These are phyloP conservation scores for Aurantiochytrium sp. DNA, from an alignment of 108 stramenopile species.

Conservation along the genomic window DNA sequence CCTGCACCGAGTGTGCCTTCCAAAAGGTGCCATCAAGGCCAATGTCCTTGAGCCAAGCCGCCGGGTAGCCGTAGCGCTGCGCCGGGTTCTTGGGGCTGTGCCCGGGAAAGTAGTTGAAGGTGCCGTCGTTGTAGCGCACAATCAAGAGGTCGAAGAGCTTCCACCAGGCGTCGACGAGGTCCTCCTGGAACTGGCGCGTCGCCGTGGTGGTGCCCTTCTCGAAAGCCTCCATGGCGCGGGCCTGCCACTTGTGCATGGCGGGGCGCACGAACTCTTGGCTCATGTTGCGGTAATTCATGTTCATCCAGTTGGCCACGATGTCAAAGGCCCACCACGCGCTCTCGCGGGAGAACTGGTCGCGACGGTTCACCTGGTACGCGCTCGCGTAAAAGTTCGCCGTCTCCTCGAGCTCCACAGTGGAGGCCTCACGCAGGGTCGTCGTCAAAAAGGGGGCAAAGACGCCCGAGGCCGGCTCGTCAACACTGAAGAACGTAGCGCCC, in stretches of 20 bases:
- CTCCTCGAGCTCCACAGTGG: neutral
- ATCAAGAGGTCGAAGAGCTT: neutral
- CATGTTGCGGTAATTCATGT: slow-evolving; percentile 25
- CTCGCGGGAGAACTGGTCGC: neutral
- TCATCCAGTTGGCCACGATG: slow-evolving; percentile 11
- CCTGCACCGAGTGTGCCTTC: slow-evolving; percentile 21
- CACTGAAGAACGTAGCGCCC: neutral
- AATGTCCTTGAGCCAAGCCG: slow-evolving; percentile 24
- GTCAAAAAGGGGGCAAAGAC: slow-evolving; percentile 12
- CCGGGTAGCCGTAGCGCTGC: neutral
- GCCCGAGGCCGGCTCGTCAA: slow-evolving; percentile 4
- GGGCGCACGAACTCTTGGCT: neutral
- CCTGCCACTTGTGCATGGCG: neutral
- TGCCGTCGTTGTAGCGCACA: slow-evolving; percentile 18
- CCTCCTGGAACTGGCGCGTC: neutral
- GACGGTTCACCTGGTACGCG: neutral
- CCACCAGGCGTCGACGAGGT: slow-evolving; percentile 1
- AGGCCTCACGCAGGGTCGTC: neutral
- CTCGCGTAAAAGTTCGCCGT: neutral
- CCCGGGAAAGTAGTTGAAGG: slow-evolving; percentile 2
- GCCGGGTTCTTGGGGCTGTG: neutral
- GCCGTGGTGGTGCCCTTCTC: slow-evolving; percentile 22
- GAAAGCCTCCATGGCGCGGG: neutral
- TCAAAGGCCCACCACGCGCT: slow-evolving; percentile 32
- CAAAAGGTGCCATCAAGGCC: neutral